Evolutionary conservation across 1,139 yeast genomes (phyloP).

Genomic region (Geotrichum carabidarum): DNA sequence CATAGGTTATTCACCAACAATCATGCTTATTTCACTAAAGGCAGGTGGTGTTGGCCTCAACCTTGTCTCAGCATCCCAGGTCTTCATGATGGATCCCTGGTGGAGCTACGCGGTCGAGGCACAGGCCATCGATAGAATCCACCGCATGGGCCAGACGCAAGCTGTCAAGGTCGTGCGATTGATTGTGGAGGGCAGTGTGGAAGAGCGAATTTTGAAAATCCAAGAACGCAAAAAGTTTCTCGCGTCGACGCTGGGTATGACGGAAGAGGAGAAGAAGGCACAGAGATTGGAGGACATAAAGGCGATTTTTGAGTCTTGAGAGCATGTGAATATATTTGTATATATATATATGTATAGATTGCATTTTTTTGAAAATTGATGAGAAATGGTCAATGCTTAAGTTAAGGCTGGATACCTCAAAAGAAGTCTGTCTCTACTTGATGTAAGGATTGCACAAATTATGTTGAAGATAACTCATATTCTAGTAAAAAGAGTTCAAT

Average conservation of each 20-base stretch:
- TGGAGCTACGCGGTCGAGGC: conserved; percentile 95
- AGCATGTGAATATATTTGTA: not conserved
- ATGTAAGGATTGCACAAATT: too few species aligned
- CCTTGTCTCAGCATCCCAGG: conserved; percentile 77
- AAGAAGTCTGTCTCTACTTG: too few species aligned
- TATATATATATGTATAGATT: not conserved
- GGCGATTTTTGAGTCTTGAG: conserved; percentile 52
- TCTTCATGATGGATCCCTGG: conserved; percentile 96
- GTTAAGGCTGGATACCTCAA: not conserved
- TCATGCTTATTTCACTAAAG: conserved; percentile 70
- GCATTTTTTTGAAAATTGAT: not conserved
- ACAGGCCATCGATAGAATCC: conserved; percentile 92
- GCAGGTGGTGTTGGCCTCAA: conserved; percentile 97
- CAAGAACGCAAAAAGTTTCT: conserved; percentile 82
- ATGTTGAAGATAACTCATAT: too few species aligned
- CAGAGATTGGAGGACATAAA: conserved; percentile 78
- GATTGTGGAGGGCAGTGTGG: conserved; percentile 80
- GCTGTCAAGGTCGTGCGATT: conserved; percentile 74
- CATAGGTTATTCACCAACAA: conserved; percentile 22
- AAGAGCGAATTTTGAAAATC: conserved; percentile 79
- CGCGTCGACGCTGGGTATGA: conserved; percentile 79
- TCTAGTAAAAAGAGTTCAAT: too few species aligned
- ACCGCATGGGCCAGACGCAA: conserved; percentile 78
- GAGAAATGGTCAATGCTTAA: too few species aligned
- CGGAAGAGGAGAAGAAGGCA: conserved; percentile 67